Evolutionary conservation across 2,329 filamentous ascomycete species (phyloP).

Genomic region (Tolypocladium pustulatum): DNA sequence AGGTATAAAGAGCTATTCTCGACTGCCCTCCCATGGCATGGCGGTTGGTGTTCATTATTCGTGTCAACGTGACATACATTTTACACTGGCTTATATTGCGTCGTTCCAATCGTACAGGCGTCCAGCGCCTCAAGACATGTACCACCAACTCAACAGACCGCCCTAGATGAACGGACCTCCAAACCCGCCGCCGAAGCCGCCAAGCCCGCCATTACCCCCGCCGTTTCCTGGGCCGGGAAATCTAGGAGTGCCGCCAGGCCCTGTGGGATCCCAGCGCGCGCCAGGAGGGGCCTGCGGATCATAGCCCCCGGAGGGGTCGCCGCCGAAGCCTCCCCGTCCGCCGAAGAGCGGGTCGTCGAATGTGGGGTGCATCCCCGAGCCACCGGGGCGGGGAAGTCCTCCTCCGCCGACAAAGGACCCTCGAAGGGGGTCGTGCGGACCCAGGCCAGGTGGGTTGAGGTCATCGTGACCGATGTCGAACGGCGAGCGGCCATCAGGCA

Average conservation of each 20-base stretch:
- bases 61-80: neutral
- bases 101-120: neutral
- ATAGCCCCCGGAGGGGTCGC: conserved; percentile 26
- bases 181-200: conserved; percentile 21
- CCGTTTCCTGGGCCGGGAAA: conserved; percentile 33
- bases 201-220: conserved; percentile 12
- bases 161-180: conserved; percentile 21
- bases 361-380: conserved; percentile 86
- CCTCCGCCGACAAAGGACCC: conserved; percentile 53
- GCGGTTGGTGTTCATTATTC: neutral
- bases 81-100: neutral
- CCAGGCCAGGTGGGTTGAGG: conserved; percentile 75
- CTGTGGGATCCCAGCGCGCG: conserved; percentile 81
- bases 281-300: conserved; percentile 75
- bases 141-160: neutral
- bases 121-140: neutral
- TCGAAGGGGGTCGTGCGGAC: conserved; percentile 72
- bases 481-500: conserved; percentile 42
- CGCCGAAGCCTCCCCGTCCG: conserved; percentile 36
- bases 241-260: conserved; percentile 48
- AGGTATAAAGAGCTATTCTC: no score
- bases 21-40: neutral
- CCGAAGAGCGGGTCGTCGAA: conserved; percentile 85
- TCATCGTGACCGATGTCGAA: conserved; percentile 75
- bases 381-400: conserved; percentile 46